Conservation (phyloP, 2,329 filamentous ascomycete genomes). For the Aspergillus brasiliensis region DNA sequence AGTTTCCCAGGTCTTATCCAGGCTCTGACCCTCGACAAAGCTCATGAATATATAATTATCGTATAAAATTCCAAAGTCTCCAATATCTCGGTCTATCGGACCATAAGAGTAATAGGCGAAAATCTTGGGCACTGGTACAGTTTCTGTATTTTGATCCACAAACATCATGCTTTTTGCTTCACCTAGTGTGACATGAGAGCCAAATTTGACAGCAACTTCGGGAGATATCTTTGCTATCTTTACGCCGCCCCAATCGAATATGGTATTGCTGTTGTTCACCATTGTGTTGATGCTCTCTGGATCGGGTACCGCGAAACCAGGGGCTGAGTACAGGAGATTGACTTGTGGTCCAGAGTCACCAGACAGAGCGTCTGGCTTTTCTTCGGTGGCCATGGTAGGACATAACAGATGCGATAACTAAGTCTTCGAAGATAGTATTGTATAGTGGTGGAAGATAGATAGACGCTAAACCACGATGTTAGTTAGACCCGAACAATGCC, state of each 20-base stretch:
- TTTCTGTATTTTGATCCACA: slow-evolving; percentile 17
- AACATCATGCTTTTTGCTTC: slow-evolving; percentile 23
- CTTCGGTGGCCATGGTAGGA: neutral
- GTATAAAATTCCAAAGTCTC: slow-evolving; percentile 18
- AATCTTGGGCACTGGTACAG: slow-evolving; percentile 18
- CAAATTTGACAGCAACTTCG: slow-evolving; percentile 22
- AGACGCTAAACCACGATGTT: too few relatives aligned
- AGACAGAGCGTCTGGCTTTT: neutral
- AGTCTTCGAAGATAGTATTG: too few relatives aligned
- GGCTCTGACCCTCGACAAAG: slow-evolving; percentile 15
- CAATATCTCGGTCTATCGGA: slow-evolving; percentile 17
- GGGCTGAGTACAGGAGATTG: neutral
- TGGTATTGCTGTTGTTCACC: slow-evolving; percentile 1
- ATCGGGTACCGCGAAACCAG: neutral
- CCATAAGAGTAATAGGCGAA: slow-evolving; percentile 20
- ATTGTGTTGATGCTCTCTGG: neutral
- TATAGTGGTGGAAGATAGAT: too few relatives aligned
- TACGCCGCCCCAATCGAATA: slow-evolving; percentile 16
- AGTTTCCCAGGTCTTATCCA: slow-evolving; percentile 18
- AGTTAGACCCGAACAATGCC: neutral
- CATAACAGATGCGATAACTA: too few relatives aligned
- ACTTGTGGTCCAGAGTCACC: neutral
- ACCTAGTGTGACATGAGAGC: slow-evolving; percentile 15
- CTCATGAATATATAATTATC: slow-evolving; percentile 27
- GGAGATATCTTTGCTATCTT: slow-evolving; percentile 21